Base-by-base conservation (phyloP, 306 rosid species). In the Cicer arietinum region DNA sequence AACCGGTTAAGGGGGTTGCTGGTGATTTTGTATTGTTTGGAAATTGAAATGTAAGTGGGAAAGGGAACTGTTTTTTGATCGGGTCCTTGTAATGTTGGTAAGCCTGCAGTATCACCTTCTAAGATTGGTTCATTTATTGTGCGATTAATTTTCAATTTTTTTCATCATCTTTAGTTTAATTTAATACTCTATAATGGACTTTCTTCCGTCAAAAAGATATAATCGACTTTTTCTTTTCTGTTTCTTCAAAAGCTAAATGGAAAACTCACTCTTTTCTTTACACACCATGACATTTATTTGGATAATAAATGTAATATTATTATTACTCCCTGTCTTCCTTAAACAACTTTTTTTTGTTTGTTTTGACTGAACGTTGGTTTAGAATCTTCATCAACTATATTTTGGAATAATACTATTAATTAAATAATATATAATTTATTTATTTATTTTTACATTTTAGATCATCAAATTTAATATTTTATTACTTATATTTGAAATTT, bases 1-100 rank as follows among this genome's bases (percentile, higher is more conserved):
- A 35, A 79, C 82, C 78, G 82, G 78, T 61, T 79, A 8, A 16
- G 45, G 13, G 2, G 73, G 82, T 71, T 61, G 50, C 61, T 59
- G 10, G 20, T 14, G 39, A 42, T 13, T 8, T 52, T 78, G 42
- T 25, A n/a, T 12, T 8, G 9, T 59, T 11, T 9, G 39, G n/a
- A 8, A 10, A 6, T 4, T n/a, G 22, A 61, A 37, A 11, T 7
- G 16, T 17, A 16, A 53, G 8, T 43, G 56, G 47, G 44, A 37
- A 48, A 1, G 20, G 51, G 44, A 47, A 30, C 35, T 41, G n/a
- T 41, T 51, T 43, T 41, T 60, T 35, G 59, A 62, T 62, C 6
- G 57, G 44, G 61, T 75, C 60, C 12, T 59, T 16, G 79, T 39
- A 42, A 5, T 48, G 30, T 56, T 52, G 67, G 82, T 64, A 13